A percentile compares a stretch with the other conserved stretches of the same genome.
Evolutionary conservation across 257 asterid species (phyloP).

Genomic region (Solanum dulcamara): DNA sequence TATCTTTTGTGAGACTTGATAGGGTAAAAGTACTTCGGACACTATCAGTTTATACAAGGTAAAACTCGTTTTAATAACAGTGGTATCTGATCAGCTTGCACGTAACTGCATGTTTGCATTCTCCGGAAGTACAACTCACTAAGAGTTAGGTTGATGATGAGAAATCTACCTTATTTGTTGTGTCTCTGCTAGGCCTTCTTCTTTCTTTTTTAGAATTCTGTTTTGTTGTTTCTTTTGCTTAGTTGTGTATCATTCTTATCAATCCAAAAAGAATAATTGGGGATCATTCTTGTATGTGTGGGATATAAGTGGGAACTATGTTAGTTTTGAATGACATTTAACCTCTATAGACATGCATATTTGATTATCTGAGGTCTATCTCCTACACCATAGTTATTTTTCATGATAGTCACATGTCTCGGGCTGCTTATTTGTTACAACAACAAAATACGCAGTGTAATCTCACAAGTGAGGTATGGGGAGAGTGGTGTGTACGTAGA

Average conservation of each 20-base stretch:
- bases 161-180: not conserved
- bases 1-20: not conserved
- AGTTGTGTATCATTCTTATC: not conserved
- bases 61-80: not conserved
- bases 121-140: too few species aligned
- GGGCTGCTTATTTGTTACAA: not conserved
- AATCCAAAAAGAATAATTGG: not conserved
- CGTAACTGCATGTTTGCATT: not conserved
- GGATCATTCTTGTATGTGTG: not conserved
- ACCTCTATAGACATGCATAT: not conserved
- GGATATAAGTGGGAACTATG: not conserved
- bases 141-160: not conserved
- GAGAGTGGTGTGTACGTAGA: not conserved
- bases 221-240: not conserved
- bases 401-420: not conserved
- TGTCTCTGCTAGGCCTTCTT: not conserved
- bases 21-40: not conserved
- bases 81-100: not conserved
- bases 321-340: not conserved
- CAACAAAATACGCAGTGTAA: not conserved
- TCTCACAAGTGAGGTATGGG: accelerated
- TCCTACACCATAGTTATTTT: not conserved
- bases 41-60: not conserved
- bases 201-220: not conserved
- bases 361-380: not conserved